Base-by-base conservation (phyloP, 305 asterid species). In the Solanum hybrid region DNA sequence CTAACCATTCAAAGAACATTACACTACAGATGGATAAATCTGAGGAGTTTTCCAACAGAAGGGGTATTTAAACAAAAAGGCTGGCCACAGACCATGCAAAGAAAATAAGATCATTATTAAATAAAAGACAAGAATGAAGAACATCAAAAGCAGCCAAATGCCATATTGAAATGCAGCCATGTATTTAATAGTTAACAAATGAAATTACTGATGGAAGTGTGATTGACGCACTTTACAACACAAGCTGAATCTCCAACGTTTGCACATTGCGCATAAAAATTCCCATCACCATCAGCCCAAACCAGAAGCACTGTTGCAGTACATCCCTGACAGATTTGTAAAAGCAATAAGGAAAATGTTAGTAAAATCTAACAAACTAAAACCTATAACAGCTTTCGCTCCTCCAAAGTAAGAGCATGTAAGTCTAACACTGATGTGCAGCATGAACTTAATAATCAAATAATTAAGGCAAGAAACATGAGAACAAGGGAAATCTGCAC, bases 191-290 rank as follows among this genome's bases (percentile, higher is more conserved):
- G 88, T 84, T 51, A 57, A 31, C 32, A 86, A 72, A 83, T 20
- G 34, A 81, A 82, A 51, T 72, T 81, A 91, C 89, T 87, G 81
- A 88, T 37, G 91, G 89, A 45, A 87, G 90, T 41, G 88, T 8
- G 79, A 89, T 12, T 79, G 82, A 95, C 98, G 90, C 95, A 97
- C 99, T 94, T 94, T 79, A 96, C 92, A 89, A 96, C 88, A 93
- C 99, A 97, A 91, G 99, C 98, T 1, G 99, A 97, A 92, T 97
- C 99, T 92, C 99, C 99, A 90, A 97, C 98, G 91, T 97, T 97
- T 91, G 98, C 99, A 95, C 99, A 97, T 93, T 97, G 99, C n/a
- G 89, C 96, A 65, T 90, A 95, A 93, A 95, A 93, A 90, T 94
- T 96, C 82, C 92, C 94, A 86, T 92, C 93, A 79, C 91, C 94